Conservation (phyloP, 257 asterid genomes). For the Hygrophila difformis region DNA sequence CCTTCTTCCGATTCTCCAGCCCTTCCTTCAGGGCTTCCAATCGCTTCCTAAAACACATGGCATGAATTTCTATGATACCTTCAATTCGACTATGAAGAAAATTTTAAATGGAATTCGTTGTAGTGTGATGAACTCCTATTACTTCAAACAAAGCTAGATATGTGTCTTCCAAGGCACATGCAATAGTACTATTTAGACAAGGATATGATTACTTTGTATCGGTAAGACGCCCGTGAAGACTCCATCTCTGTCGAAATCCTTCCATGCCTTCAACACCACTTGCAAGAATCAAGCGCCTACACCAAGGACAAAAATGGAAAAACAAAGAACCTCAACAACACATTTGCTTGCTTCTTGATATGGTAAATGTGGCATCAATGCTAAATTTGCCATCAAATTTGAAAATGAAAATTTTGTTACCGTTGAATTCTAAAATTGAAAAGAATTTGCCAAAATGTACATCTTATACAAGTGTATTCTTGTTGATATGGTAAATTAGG, state of each 20-base stretch:
- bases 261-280: slow-evolving; percentile 88
- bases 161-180: too few relatives aligned
- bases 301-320: not conserved
- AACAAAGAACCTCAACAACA: too few relatives aligned
- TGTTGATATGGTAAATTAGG: not conserved
- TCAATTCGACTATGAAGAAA: not conserved
- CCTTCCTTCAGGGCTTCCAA: slow-evolving; percentile 73
- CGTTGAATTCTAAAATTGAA: too few relatives aligned
- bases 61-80: not conserved
- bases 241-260: slow-evolving; percentile 92
- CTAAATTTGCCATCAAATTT: too few relatives aligned
- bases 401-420: too few relatives aligned
- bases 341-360: too few relatives aligned
- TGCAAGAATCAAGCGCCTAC: slow-evolving; percentile 77
- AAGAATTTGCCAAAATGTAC: too few relatives aligned
- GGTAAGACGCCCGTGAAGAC: slow-evolving; percentile 74
- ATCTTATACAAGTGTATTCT: not conserved
- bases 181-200: not conserved
- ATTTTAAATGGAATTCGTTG: not conserved
- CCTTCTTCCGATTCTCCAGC: slow-evolving; percentile 51
- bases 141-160: too few relatives aligned
- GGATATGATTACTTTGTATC: slow-evolving; percentile 61
- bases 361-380: too few relatives aligned
- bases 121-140: too few relatives aligned
- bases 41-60: slow-evolving; percentile 38